Base-by-base conservation (phyloP, 2,329 filamentous ascomycete species). In the Ophiocordyceps unilateralis region DNA sequence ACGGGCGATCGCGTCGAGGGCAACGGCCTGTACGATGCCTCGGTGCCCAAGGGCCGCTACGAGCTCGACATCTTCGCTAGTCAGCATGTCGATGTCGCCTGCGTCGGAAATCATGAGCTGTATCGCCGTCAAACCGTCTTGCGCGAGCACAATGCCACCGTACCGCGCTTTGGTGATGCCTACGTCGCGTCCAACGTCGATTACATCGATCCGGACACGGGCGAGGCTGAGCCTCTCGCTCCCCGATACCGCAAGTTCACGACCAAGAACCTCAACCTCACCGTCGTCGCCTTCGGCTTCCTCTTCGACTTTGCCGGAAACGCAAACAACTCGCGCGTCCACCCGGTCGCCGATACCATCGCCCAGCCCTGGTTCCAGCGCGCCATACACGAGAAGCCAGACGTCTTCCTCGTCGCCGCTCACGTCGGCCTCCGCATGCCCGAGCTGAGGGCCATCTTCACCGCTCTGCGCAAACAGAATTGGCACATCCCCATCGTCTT, bases 121-220 rank as follows among this genome's bases (percentile, higher is more conserved):
- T 98, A 98, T 67, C 76, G 86, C 52, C 66, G 72, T 44, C 79
- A 80, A 47, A 83, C 87, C 1, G 83, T 86, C 19, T 74, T 82
- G 42, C 73, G 78, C 46, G 91, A 96, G 58, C 83, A 83, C 56
- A 68, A 77, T 44, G 74, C 75, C 43, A 94, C 86, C 0, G 83
- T 94, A 1, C 85, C 85, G 2, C 82, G 86, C 55, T 96, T 86
- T 62, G 74, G 74, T 44, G 74, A 78, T 32, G 79, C 73, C 46
- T 96, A 96, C 51, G 66, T 96, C 19, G 83, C 89, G 11, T 95
- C 88, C 1, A 98, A 98, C 52, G 70, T 98, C 26, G 88, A 98
- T 54, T 93, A 94, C 46, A 71, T 82, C 46, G 77, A 87, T 49
- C 78, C 79, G 1, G 66, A 75, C 45, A 83, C 81, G 0, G 81